Base-by-base conservation (phyloP, 768 basidiomycete species). In the Omphalotus guepiniiformis region DNA sequence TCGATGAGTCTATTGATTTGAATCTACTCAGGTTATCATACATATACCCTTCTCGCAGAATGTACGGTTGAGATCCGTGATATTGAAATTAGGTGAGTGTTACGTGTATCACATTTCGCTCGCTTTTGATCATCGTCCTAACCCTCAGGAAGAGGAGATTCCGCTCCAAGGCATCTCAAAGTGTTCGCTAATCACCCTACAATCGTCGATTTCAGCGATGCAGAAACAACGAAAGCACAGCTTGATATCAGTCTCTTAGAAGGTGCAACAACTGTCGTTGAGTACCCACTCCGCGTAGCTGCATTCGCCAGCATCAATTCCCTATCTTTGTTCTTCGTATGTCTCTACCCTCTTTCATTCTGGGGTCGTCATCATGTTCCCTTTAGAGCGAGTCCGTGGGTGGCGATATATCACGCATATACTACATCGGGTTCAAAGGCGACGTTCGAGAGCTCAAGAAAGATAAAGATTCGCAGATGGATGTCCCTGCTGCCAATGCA, bases 381-480 rank as follows among this genome's bases (percentile, higher is more conserved):
- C 22, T 39, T 16, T 45, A 29, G 88, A 80, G 78, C 45, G 79
- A 89, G 34, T 70, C 88, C 2, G 72, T 71, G 3, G 87, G 85
- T 4, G 83, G 75, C 22, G 83, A 88, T 6, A 53, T 66, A 15
- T 78, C 85, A 3, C 69, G 85, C 21, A 63, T 93, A 29, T 93
- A 85, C 59, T 93, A 83, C 57, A 58, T 93, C 35, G 90, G 90
- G 16, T 93, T 93, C 72, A 86, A 82, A 61, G 91, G 90, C 34
- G 85, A 89, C 53, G 69, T 73, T 39, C 69, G 73, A 44, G 70
- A 72, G 15, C 61, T 64, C 15, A 72, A 74, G 53, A 81, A 76
- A 52, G 83, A 86, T 44, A 75, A 67, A n/a, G 74, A 74, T 28
- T 76, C 74, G 39, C 81, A 78, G 60, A 71, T 85, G 40, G 85